Evolutionary conservation across 1,284 basidiomycete species (phyloP).

Genomic region (Boletus semigastroideus): DNA sequence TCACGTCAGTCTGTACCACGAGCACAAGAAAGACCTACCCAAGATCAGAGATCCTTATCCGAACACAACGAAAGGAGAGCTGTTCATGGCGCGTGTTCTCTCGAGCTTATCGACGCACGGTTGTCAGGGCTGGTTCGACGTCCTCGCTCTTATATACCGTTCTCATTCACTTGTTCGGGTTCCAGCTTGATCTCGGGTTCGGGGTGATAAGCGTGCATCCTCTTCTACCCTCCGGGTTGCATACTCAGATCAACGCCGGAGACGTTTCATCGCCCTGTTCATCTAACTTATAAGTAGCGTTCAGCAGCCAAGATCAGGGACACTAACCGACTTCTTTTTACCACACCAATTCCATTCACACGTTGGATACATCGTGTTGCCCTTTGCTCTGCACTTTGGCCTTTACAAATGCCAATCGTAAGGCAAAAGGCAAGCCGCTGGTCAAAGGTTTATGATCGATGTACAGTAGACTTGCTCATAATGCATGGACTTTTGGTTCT

Average conservation of each 20-base stretch:
- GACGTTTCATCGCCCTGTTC: not conserved
- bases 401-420: no score
- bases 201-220: not conserved
- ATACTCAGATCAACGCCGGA: not conserved
- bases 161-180: not conserved
- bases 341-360: no score
- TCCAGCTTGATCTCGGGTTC: not conserved
- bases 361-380: no score
- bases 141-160: slow-evolving; percentile 10
- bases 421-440: no score
- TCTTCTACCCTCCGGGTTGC: no score
- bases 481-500: no score
- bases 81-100: slow-evolving; percentile 10
- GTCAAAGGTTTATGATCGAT: no score
- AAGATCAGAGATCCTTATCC: slow-evolving; percentile 82
- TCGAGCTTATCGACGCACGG: not conserved
- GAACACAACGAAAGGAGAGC: slow-evolving; percentile 58
- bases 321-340: no score
- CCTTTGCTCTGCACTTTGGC: no score
- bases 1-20: not conserved
- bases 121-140: not conserved
- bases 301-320: no score
- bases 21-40: slow-evolving; percentile 41
- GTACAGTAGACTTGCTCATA: no score
- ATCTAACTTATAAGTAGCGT: no score